These are phyloP conservation scores for Vairimorpha necatrix DNA, from an alignment of 371 early-diverging fungal species.

Conservation along the genomic window DNA sequence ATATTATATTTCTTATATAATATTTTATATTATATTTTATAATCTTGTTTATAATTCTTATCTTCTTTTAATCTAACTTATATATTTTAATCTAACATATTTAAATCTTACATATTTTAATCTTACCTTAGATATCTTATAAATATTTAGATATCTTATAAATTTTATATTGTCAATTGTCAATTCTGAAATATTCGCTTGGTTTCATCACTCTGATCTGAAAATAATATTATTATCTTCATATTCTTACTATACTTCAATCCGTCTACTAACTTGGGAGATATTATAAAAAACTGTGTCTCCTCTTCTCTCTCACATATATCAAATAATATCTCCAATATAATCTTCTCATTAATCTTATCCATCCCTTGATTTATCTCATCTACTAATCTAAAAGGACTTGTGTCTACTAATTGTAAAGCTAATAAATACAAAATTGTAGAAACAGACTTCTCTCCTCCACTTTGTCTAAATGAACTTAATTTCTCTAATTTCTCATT, in stretches of 20 bases:
- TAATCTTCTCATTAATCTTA: conserved; percentile 84
- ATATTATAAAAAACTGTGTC: conserved; percentile 82
- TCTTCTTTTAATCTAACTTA: too few relatives aligned
- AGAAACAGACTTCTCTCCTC: conserved; percentile 71
- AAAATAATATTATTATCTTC: conserved; percentile 78
- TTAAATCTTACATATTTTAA: too few relatives aligned
- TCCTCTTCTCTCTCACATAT: conserved; percentile 7
- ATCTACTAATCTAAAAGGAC: conserved; percentile 96
- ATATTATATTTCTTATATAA: background rate
- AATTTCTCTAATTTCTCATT: conserved; percentile 76
- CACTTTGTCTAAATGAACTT: conserved; percentile 85
- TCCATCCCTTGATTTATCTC: conserved; percentile 99
- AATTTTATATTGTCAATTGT: too few relatives aligned
- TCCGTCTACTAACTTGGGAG: conserved; percentile 91
- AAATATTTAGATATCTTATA: too few relatives aligned
- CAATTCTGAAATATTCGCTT: conserved; percentile 6
- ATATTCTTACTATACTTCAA: conserved; percentile 82
- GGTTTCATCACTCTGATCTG: conserved; percentile 2
- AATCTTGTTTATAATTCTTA: too few relatives aligned
- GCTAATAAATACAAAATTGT: conserved; percentile 92
- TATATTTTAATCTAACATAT: too few relatives aligned
- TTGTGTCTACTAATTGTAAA: conserved; percentile 74
- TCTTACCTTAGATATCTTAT: too few relatives aligned
- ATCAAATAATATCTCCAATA: conserved; percentile 72
- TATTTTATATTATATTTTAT: background rate